Base-by-base conservation (phyloP, 345 rosid species). In the Melastoma malabathricum region DNA sequence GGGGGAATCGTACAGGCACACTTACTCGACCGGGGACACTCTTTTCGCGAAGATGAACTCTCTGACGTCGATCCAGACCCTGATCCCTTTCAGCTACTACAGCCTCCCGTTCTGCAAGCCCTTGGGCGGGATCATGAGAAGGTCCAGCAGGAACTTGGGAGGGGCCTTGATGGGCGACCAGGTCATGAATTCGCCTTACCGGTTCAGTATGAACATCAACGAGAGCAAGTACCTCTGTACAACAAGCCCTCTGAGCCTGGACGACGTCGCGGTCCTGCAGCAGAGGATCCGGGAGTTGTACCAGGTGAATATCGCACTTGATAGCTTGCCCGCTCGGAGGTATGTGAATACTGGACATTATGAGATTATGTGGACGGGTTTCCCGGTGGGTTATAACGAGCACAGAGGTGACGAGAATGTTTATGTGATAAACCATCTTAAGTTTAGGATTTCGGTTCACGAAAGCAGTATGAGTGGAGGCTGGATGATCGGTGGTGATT, bases 1-100 rank as follows among this genome's bases (percentile, higher is more conserved):
- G 9, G 38, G 38, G 3, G 38, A 31, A 31, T 31, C 38, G 9
- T 84, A 84, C 59, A 79, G 81, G 89, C 78, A 66, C 50, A 86
- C 89, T 0, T 86, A 80, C 65, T 75, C 83, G 0, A 57, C 69
- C 1, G 80, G 82, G 6, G 84, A 82, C 5, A 0, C 29, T 3
- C 72, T 90, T 48, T n/a, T 1, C 13, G 85, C 84, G 19, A 82
- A 86, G 68, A 86, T 90, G 15, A 86, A 80, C 63, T 86, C 96
- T 14, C 65, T 90, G 68, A 90, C 98, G n/a, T 90, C 98, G 17
- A 80, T 84, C 10, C 83, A 67, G 41, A 78, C 87, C 0, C 83
- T 75, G 89, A 85, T 90, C 69, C 98, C 98, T 1, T 84, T 67
- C 62, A 63, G 83, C 71, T 90, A 78, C 61, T 86, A 90, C 44